Percentiles rank a stretch among this genome's conserved stretches.
Conservation (phyloP, 768 basidiomycete species). For the Mycena chlorophos region DNA sequence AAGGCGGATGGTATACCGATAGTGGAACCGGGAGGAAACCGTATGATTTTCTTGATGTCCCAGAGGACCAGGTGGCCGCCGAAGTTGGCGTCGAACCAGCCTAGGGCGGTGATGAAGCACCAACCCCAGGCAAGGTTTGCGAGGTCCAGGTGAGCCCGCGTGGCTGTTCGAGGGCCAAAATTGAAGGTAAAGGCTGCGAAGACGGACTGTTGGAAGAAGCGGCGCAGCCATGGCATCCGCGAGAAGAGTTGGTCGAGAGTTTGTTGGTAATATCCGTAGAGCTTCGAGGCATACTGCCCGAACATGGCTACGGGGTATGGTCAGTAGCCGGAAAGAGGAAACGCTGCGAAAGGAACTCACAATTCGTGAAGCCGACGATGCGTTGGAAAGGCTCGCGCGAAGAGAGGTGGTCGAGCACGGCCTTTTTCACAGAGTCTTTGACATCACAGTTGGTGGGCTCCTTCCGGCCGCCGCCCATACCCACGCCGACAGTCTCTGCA, state of each 20-base stretch:
- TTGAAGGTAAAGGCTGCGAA: constrained; percentile 32
- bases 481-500: background rate
- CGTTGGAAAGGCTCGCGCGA: background rate
- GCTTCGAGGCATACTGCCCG: background rate
- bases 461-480: background rate
- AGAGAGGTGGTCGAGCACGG: background rate
- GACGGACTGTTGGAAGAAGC: constrained; percentile 1
- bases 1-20: constrained; percentile 27
- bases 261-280: background rate
- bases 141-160: constrained; percentile 24
- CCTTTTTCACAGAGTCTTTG: background rate
- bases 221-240: background rate
- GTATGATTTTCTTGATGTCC: constrained; percentile 22
- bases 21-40: constrained; percentile 26
- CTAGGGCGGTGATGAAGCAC: constrained; percentile 30
- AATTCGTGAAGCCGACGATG: background rate
- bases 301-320: background rate
- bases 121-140: constrained; percentile 27
- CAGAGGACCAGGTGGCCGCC: constrained; percentile 29
- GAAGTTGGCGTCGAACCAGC: constrained; percentile 22
- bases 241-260: background rate
- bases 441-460: background rate
- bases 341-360: background rate
- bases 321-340: background rate
- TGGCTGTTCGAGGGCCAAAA: constrained; percentile 23